phyloP scores from a whole-genome alignment of 345 rosid genomes.

The Linum tenue region DNA sequence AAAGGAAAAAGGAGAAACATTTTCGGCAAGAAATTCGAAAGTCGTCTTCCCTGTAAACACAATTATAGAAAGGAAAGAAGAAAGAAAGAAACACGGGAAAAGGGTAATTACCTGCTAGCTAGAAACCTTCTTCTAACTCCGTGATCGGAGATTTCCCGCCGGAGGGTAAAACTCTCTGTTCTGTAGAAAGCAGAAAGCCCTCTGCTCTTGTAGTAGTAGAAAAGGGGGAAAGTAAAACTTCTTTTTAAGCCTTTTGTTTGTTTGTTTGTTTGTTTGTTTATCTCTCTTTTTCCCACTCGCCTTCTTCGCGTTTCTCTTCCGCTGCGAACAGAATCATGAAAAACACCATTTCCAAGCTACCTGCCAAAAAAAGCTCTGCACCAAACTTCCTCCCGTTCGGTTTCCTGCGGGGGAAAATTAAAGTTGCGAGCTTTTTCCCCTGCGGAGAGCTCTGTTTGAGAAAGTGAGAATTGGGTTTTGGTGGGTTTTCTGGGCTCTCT shows the following conservation, averaged over 20 bases:
- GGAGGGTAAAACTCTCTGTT: too few relatives aligned
- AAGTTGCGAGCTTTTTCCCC: too few relatives aligned
- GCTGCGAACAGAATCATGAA: conserved; percentile 39
- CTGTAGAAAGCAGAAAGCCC: too few relatives aligned
- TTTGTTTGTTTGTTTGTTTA: conserved; percentile 18
- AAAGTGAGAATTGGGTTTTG: neutral
- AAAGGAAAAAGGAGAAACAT: too few relatives aligned
- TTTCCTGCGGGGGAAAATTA: neutral
- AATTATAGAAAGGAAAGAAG: too few relatives aligned
- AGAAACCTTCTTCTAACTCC: too few relatives aligned
- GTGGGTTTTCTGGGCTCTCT: conserved; percentile 7
- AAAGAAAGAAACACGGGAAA: too few relatives aligned
- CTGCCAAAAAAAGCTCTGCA: neutral
- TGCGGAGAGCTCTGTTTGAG: neutral
- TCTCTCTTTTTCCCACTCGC: conserved; percentile 79
- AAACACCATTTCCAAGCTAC: conserved; percentile 51
- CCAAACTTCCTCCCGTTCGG: neutral
- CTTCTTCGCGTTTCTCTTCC: conserved; percentile 54
- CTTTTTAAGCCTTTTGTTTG: neutral
- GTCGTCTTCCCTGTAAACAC: too few relatives aligned
- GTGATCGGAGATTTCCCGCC: too few relatives aligned
- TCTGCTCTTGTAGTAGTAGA: too few relatives aligned
- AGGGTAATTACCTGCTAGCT: too few relatives aligned
- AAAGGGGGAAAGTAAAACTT: neutral
- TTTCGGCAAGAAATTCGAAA: too few relatives aligned